Evolutionary conservation across 306 rosid genomes (phyloP).

Genomic region (Notholithocarpus densiflorus): DNA sequence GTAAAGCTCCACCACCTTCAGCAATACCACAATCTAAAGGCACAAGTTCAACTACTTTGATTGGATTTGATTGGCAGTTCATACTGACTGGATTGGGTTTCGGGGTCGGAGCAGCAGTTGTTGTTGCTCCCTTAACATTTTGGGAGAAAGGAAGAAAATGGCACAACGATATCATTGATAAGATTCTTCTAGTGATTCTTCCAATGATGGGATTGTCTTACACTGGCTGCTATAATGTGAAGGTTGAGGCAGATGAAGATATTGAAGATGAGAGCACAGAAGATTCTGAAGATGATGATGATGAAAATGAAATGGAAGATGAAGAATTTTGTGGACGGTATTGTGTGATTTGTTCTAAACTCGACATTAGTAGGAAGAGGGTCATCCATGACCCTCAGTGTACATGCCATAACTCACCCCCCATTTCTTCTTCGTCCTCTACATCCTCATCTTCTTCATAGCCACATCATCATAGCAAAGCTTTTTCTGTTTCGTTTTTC

Average conservation of each 20-base stretch:
- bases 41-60: neutral
- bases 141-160: constrained; percentile 75
- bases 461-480: constrained; percentile 15
- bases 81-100: constrained; percentile 66
- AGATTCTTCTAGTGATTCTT: constrained; percentile 49
- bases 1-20: neutral
- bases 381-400: constrained; percentile 57
- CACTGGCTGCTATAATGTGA: constrained; percentile 29
- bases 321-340: neutral
- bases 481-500: neutral
- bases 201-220: constrained; percentile 53
- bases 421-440: constrained; percentile 41
- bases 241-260: constrained; percentile 34
- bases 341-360: constrained; percentile 71
- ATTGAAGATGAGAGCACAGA: constrained; percentile 20
- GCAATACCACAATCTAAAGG: neutral
- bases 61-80: constrained; percentile 77
- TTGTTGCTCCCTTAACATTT: constrained; percentile 46
- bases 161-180: constrained; percentile 46
- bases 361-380: constrained; percentile 41
- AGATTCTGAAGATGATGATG: constrained; percentile 5
- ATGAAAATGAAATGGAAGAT: too few relatives aligned
- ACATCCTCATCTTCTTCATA: constrained; percentile 46
- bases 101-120: constrained; percentile 78
- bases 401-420: constrained; percentile 42